These are phyloP conservation scores for Jamesozyma gamospora DNA, from an alignment of 805 yeast genomes.

Conservation along the genomic window DNA sequence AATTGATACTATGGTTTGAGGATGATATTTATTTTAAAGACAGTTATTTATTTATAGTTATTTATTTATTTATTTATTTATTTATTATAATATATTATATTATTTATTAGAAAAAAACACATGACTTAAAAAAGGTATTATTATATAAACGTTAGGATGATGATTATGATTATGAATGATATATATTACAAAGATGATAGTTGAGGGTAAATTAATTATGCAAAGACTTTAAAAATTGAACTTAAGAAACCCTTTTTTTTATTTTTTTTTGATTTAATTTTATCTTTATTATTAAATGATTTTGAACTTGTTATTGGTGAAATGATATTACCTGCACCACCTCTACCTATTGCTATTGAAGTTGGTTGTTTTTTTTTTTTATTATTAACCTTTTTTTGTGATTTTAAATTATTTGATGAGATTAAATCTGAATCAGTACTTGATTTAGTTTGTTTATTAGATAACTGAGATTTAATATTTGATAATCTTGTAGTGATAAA, in stretches of 20 bases:
- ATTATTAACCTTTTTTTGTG: not conserved
- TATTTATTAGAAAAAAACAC: not conserved
- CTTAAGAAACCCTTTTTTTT: constrained; percentile 5
- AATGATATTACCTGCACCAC: constrained; percentile 30
- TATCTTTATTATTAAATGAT: not conserved
- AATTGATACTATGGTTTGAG: no score
- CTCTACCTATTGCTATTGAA: constrained; percentile 25
- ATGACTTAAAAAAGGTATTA: no score
- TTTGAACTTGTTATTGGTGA: constrained; percentile 18
- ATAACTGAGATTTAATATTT: constrained; percentile 1
- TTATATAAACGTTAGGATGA: no score
- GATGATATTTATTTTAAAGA: not conserved
- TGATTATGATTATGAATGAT: no score
- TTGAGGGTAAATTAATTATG: not conserved
- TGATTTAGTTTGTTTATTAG: not conserved
- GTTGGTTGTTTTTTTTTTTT: not conserved
- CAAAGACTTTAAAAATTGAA: constrained; percentile 6
- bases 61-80: not conserved
- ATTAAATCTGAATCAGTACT: not conserved
- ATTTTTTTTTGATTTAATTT: not conserved
- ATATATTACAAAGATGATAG: not conserved
- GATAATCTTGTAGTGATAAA: not conserved
- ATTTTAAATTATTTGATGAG: not conserved
- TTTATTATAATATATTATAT: not conserved
- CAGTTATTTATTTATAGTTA: not conserved